Evolutionary conservation across 345 rosid genomes (phyloP).

Genomic region (Sonneratia caseolaris): DNA sequence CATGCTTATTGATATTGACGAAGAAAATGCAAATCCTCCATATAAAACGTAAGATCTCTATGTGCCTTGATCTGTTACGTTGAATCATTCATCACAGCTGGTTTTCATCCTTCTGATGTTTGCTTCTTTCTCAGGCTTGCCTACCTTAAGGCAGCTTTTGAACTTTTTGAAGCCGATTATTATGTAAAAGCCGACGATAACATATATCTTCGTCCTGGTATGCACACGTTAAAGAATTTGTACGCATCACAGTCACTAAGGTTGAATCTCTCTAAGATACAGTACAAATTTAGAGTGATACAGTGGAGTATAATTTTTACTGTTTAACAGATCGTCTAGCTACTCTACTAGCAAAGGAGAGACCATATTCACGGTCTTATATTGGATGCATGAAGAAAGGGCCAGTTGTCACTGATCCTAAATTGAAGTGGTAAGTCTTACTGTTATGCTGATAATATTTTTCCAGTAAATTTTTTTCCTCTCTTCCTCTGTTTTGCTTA

Average conservation of each 20-base stretch:
- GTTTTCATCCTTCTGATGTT: not conserved
- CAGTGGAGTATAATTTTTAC: not conserved
- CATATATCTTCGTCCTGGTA: constrained; percentile 83
- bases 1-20: constrained; percentile 60
- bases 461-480: not conserved
- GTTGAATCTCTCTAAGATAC: not conserved
- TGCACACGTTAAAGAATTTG: not conserved
- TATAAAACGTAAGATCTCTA: constrained; percentile 51
- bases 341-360: constrained; percentile 72
- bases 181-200: constrained; percentile 77
- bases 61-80: not conserved
- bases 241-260: not conserved
- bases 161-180: constrained; percentile 70
- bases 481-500: not conserved
- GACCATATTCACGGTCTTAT: constrained; percentile 43
- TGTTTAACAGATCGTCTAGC: constrained; percentile 55
- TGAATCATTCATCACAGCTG: not conserved
- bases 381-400: constrained; percentile 95
- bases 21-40: constrained; percentile 56
- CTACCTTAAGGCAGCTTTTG: constrained; percentile 55
- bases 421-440: constrained; percentile 48
- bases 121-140: constrained; percentile 32
- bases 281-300: not conserved
- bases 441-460: not conserved
- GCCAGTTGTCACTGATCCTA: constrained; percentile 68